Conservation (phyloP, 2,329 filamentous ascomycete genomes). For the Lasiodiplodia theobromae region DNA sequence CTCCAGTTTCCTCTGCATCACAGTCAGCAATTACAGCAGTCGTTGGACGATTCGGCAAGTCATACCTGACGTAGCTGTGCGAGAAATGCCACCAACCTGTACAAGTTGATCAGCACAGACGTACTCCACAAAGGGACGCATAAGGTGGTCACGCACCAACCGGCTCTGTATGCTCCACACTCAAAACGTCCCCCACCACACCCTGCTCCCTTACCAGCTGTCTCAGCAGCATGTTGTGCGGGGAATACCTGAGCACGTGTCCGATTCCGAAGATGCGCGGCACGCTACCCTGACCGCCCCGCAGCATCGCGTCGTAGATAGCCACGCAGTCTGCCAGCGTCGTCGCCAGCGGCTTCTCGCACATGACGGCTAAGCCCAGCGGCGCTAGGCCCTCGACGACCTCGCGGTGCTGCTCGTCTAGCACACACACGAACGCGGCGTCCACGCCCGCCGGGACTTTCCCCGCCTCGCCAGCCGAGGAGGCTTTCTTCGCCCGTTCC, state of each 20-base stretch:
- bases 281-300: conserved; percentile 35
- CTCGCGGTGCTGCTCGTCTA: conserved; percentile 87
- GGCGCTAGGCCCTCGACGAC: conserved; percentile 77
- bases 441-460: conserved; percentile 49
- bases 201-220: conserved; percentile 77
- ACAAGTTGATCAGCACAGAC: conserved; percentile 50
- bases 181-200: conserved; percentile 83
- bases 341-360: conserved; percentile 92
- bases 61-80: conserved; percentile 80
- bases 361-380: conserved; percentile 80
- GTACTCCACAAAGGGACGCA: background rate
- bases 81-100: conserved; percentile 81
- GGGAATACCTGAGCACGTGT: conserved; percentile 91
- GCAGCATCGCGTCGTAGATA: conserved; percentile 68
- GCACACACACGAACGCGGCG: conserved; percentile 73
- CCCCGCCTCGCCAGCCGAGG: conserved; percentile 3
- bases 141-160: conserved; percentile 71
- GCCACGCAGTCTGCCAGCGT: conserved; percentile 77
- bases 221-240: conserved; percentile 86
- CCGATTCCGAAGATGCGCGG: conserved; percentile 81
- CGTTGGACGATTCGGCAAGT: background rate
- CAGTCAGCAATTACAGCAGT: conserved; percentile 2
- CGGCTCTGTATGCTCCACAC: conserved; percentile 90
- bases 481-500: conserved; percentile 45
- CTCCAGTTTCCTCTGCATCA: conserved; percentile 82